Conservation (phyloP, 345 rosid genomes). For the Psidium guajava region DNA sequence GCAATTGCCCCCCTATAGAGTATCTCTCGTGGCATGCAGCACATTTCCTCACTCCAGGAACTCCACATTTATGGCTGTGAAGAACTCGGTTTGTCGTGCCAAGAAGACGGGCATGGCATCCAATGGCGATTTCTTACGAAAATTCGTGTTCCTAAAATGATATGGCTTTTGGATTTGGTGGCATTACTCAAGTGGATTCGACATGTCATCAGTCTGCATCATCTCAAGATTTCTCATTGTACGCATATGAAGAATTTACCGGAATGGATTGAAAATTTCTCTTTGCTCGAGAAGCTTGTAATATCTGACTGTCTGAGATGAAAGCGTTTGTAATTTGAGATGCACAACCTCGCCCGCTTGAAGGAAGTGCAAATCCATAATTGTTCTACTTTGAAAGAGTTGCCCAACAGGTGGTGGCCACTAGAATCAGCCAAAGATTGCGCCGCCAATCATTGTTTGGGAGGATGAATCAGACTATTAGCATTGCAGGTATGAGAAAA, state of each 20-base stretch:
- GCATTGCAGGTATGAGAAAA: no score
- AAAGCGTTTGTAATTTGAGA: background rate
- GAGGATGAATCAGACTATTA: accelerated
- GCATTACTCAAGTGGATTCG: background rate
- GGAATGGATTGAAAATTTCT: no score
- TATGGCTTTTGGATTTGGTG: accelerated
- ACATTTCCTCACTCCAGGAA: background rate
- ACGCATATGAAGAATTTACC: no score
- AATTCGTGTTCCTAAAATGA: background rate
- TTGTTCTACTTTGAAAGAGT: background rate
- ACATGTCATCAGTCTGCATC: background rate
- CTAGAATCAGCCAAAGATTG: background rate
- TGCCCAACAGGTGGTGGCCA: no score
- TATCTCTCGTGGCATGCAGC: background rate
- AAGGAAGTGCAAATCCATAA: background rate
- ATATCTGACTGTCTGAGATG: accelerated
- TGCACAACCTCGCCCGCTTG: background rate
- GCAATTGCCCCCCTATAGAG: accelerated
- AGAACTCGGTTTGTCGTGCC: accelerated
- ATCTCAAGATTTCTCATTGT: background rate
- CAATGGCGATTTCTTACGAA: background rate
- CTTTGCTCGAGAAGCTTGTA: background rate
- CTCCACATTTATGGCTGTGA: accelerated
- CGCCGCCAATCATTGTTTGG: accelerated
- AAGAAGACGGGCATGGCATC: background rate